A percentile compares a stretch with the other conserved stretches of the same genome.
Conservation (phyloP, 2,329 filamentous ascomycete genomes). For the Xylariaceae sp. region DNA sequence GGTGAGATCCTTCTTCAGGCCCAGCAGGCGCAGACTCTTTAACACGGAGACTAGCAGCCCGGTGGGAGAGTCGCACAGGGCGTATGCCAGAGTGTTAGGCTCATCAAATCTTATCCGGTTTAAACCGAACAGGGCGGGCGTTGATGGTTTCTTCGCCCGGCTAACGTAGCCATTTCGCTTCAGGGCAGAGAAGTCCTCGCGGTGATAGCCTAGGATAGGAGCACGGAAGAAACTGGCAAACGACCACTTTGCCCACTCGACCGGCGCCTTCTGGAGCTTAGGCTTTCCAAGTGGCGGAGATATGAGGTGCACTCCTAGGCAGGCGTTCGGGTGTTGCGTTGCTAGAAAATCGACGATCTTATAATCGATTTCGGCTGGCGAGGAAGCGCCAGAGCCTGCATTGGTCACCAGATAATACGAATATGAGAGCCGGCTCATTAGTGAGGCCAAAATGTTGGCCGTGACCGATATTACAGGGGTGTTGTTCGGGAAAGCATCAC, state of each 20-base stretch:
- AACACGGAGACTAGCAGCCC: constrained; percentile 60
- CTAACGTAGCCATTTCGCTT: constrained; percentile 28
- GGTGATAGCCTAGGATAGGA: constrained; percentile 58
- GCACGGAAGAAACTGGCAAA: constrained; percentile 53
- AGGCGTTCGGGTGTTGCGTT: constrained; percentile 49
- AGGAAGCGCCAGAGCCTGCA: constrained; percentile 49
- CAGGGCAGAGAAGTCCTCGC: constrained; percentile 53
- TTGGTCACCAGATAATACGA: constrained; percentile 60
- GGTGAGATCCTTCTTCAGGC: constrained; percentile 45
- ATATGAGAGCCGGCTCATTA: constrained; percentile 67
- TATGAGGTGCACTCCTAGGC: constrained; percentile 63
- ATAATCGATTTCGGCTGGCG: constrained; percentile 55
- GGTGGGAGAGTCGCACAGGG: constrained; percentile 63
- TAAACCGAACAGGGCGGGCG: constrained; percentile 33
- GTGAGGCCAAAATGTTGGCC: constrained; percentile 55
- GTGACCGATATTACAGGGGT: constrained; percentile 54
- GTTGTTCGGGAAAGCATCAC: constrained; percentile 59
- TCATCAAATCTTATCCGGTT: constrained; percentile 41
- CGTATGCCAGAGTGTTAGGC: constrained; percentile 61
- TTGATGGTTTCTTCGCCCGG: constrained; percentile 19
- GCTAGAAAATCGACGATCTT: constrained; percentile 53
- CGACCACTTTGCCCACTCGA: constrained; percentile 59
- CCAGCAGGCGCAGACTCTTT: constrained; percentile 47
- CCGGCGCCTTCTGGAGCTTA: constrained; percentile 44
- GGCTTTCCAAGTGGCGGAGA: constrained; percentile 59